Evolutionary conservation across 2,329 filamentous ascomycete species (phyloP).

Genomic region (Phaeomoniella chlamydospora): DNA sequence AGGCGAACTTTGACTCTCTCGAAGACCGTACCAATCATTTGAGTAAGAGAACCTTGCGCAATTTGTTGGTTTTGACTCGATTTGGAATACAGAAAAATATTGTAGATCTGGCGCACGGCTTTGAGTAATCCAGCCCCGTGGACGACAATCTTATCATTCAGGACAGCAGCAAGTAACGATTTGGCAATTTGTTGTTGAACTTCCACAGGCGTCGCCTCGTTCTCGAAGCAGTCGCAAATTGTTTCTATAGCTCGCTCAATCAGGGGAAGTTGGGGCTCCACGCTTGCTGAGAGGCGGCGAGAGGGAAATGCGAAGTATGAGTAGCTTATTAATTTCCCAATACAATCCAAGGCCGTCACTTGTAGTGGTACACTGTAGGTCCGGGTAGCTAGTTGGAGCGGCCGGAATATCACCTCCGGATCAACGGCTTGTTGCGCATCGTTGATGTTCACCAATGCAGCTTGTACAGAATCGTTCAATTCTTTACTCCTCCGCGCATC

Average conservation of each 20-base stretch:
- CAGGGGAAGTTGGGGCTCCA: conserved; percentile 46
- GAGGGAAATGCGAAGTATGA: conserved; percentile 81
- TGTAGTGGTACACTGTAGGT: conserved; percentile 73
- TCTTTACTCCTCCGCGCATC: conserved; percentile 80
- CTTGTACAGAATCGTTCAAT: conserved; percentile 66
- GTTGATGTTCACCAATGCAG: conserved; percentile 74
- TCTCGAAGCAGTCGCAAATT: conserved; percentile 98
- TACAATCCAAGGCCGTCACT: conserved; percentile 87
- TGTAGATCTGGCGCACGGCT: conserved; percentile 95
- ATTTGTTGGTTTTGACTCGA: conserved; percentile 92
- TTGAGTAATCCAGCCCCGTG: conserved; percentile 93
- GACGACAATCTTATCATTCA: conserved; percentile 98
- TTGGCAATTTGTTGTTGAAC: conserved; percentile 98
- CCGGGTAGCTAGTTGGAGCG: conserved; percentile 78
- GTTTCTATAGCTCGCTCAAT: conserved; percentile 98
- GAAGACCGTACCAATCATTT: conserved; percentile 98
- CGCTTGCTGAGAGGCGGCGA: conserved; percentile 16
- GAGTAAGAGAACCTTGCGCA: conserved; percentile 88
- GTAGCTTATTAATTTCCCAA: conserved; percentile 97
- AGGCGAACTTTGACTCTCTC: conserved; percentile 80
- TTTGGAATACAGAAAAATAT: conserved; percentile 92
- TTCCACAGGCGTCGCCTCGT: conserved; percentile 80
- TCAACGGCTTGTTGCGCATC: conserved; percentile 70
- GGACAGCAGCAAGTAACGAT: conserved; percentile 80
- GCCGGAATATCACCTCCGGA: conserved; percentile 82